Percentiles rank a stretch among this genome's conserved stretches.
phyloP scores from a whole-genome alignment of 2,329 filamentous ascomycete genomes.

The Dendrostoma leiphaemia region DNA sequence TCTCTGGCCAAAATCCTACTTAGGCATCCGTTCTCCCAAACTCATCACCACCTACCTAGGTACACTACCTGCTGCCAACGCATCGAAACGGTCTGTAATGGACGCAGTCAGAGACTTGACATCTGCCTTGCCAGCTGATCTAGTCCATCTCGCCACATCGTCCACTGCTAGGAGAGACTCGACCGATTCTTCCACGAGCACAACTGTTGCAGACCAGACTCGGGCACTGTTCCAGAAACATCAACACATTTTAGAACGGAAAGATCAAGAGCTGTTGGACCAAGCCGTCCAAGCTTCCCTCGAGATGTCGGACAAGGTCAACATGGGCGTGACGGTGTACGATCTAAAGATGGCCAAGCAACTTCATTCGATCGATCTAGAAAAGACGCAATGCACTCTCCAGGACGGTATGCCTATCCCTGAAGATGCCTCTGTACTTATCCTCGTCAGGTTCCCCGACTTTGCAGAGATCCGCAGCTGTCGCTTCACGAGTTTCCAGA shows the following conservation, averaged over 20 bases:
- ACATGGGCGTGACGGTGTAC: not conserved
- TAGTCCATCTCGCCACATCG: too few species aligned
- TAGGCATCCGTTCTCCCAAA: too few species aligned
- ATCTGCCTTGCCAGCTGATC: too few species aligned
- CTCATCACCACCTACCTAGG: too few species aligned
- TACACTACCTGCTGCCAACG: too few species aligned
- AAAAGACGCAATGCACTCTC: not conserved
- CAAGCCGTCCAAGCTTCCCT: not conserved
- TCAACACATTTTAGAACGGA: not conserved
- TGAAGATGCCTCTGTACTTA: not conserved
- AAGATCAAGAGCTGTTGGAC: not conserved
- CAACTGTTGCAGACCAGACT: too few species aligned
- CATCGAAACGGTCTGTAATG: too few species aligned
- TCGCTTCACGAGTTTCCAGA: not conserved
- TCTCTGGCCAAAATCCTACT: too few species aligned
- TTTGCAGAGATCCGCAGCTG: constrained; percentile 1
- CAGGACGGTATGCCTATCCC: not conserved
- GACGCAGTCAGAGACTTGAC: too few species aligned
- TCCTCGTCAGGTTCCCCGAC: constrained; percentile 6
- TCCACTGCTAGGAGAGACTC: too few species aligned
- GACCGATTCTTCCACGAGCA: too few species aligned
- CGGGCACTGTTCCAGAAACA: not conserved
- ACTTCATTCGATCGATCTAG: constrained; percentile 11
- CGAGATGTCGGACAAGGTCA: not conserved
- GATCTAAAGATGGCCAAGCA: not conserved